These are phyloP conservation scores for Tuctoria greenei DNA, from an alignment of 176 grass and related monocot genomes.

Conservation along the genomic window DNA sequence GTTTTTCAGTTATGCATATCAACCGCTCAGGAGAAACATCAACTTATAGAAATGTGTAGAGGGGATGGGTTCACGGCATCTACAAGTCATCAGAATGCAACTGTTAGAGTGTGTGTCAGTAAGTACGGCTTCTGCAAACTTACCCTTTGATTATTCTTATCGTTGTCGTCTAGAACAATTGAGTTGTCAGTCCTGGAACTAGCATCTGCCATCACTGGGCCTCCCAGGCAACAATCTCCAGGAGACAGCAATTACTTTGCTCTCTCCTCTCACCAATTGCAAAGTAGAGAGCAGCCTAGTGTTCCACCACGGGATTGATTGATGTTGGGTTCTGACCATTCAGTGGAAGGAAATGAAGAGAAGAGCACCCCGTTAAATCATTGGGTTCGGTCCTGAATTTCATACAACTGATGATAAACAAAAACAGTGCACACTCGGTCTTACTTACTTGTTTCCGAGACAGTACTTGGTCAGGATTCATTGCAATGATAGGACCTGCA, in stretches of 20 bases:
- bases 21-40: neutral
- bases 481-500: constrained; percentile 11
- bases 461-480: neutral
- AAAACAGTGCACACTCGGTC: neutral
- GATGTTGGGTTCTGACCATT: neutral
- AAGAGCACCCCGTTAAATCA: neutral
- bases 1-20: neutral
- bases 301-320: neutral
- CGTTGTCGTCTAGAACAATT: constrained; percentile 58
- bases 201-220: constrained; percentile 63
- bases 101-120: neutral
- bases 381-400: neutral
- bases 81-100: neutral
- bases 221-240: constrained; percentile 2
- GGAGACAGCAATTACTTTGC: constrained; percentile 46
- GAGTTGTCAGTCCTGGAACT: constrained; percentile 73
- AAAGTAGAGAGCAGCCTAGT: neutral
- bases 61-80: neutral
- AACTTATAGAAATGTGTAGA: neutral
- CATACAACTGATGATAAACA: neutral
- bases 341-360: neutral
- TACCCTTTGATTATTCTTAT: constrained; percentile 56
- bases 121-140: constrained; percentile 20
- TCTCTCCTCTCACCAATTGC: constrained; percentile 21
- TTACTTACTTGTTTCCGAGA: constrained; percentile 32